Evolutionary conservation across 2,329 filamentous ascomycete genomes (phyloP).

Genomic region (Mariannaea elegans): DNA sequence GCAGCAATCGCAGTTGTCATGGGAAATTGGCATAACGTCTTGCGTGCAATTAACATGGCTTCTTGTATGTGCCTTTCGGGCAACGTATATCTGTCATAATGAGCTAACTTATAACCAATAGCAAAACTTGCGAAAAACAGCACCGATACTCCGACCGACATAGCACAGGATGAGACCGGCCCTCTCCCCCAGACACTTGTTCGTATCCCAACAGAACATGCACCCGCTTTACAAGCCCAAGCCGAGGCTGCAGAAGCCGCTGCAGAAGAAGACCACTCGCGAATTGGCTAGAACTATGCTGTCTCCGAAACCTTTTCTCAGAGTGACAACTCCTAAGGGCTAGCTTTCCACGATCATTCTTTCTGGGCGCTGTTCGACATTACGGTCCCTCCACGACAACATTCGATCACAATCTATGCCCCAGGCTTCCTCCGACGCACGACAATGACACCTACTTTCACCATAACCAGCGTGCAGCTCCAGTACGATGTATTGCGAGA

Average conservation of each 20-base stretch:
- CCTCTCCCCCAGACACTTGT: slow-evolving; percentile 82
- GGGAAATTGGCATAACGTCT: slow-evolving; percentile 87
- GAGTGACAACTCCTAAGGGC: no score
- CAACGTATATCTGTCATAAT: neutral
- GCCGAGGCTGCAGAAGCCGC: slow-evolving; percentile 60
- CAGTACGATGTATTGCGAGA: neutral
- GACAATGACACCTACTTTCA: neutral
- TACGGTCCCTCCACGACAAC: neutral
- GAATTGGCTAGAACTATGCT: slow-evolving; percentile 11
- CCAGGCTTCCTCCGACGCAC: no score
- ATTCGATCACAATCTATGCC: neutral
- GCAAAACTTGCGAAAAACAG: slow-evolving; percentile 75
- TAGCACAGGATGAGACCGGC: slow-evolving; percentile 53
- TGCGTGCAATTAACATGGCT: slow-evolving; percentile 86
- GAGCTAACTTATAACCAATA: slow-evolving; percentile 44
- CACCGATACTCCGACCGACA: slow-evolving; percentile 44
- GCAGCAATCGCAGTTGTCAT: slow-evolving; percentile 84
- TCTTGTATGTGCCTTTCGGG: slow-evolving; percentile 68
- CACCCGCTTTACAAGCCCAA: slow-evolving; percentile 69
- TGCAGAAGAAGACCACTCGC: slow-evolving; percentile 50
- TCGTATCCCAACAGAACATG: slow-evolving; percentile 84
- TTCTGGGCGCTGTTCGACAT: neutral
- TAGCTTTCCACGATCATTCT: neutral
- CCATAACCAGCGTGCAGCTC: no score
- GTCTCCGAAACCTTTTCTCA: no score